These are phyloP conservation scores for Vanilla planifolia DNA, from an alignment of 106 monocot genomes.

Conservation along the genomic window DNA sequence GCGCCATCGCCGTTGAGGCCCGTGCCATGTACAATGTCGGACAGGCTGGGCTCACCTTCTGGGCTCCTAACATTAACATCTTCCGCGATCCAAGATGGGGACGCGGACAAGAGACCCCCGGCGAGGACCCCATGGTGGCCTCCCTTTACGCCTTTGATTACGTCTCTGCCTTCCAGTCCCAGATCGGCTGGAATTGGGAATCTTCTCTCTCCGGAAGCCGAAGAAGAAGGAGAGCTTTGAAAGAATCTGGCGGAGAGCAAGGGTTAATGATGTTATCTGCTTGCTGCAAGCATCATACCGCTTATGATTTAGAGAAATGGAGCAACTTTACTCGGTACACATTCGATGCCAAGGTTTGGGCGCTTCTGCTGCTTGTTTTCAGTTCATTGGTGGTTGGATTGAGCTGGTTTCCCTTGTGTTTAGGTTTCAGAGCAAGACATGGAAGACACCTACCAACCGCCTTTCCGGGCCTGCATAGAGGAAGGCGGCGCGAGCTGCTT, in stretches of 20 bases:
- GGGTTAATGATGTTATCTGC: constrained; percentile 69
- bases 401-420: background rate
- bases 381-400: background rate
- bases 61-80: constrained; percentile 94
- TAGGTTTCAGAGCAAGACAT: constrained; percentile 89
- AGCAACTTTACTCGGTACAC: constrained; percentile 52
- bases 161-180: constrained; percentile 52
- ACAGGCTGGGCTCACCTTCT: constrained; percentile 93
- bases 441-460: constrained; percentile 85
- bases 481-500: constrained; percentile 72
- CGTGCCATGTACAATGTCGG: constrained; percentile 68
- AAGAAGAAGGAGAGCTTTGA: constrained; percentile 8
- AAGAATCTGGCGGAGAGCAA: background rate
- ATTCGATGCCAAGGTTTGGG: constrained; percentile 70
- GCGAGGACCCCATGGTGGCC: constrained; percentile 71
- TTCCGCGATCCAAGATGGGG: constrained; percentile 97
- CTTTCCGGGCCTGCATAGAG: constrained; percentile 70
- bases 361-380: background rate
- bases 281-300: constrained; percentile 97
- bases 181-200: background rate
- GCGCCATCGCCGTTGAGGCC: constrained; percentile 59
- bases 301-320: constrained; percentile 96
- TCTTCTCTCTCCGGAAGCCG: constrained; percentile 2
- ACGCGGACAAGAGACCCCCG: constrained; percentile 90
- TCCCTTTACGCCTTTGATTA: constrained; percentile 61